Conservation (phyloP, 2,329 filamentous ascomycete species). For the Fusarium nygamai region DNA sequence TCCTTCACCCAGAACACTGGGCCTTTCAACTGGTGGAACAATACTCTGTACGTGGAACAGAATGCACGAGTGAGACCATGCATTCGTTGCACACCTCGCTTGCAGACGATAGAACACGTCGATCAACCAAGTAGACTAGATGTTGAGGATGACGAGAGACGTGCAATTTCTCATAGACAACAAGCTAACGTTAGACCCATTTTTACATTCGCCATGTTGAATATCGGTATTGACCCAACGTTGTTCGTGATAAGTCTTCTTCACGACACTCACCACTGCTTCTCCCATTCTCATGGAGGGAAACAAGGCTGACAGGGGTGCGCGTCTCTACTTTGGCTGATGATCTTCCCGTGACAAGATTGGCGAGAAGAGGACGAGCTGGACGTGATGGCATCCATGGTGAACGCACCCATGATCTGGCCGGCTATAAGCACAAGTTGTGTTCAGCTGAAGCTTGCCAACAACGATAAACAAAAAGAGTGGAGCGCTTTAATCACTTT, state of each 20-base stretch:
- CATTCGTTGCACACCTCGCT: slow-evolving; percentile 7
- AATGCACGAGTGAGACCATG: not conserved
- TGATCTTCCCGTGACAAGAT: slow-evolving; percentile 44
- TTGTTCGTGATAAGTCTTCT: not conserved
- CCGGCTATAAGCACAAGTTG: not conserved
- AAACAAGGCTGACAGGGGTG: slow-evolving; percentile 27
- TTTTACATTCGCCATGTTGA: not conserved
- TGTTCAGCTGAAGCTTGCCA: slow-evolving; percentile 13
- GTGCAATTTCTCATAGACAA: slow-evolving; percentile 27
- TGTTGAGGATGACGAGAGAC: slow-evolving; percentile 9
- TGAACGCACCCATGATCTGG: not conserved
- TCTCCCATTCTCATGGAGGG: slow-evolving; percentile 1
- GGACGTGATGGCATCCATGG: slow-evolving; percentile 13
- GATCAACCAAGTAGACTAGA: not conserved
- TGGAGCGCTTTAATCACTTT: slow-evolving; percentile 38
- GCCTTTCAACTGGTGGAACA: not conserved
- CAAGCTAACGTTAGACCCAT: not conserved
- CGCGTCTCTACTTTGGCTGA: slow-evolving; percentile 29
- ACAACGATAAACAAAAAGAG: slow-evolving; percentile 22
- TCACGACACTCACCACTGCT: slow-evolving; percentile 9
- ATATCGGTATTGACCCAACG: not conserved
- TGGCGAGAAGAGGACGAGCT: slow-evolving; percentile 38
- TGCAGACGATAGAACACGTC: not conserved
- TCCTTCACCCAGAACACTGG: not conserved
- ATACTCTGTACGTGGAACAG: not conserved